These are phyloP conservation scores for Gynochthodes officinalis DNA, from an alignment of 257 asterid genomes.

Conservation along the genomic window DNA sequence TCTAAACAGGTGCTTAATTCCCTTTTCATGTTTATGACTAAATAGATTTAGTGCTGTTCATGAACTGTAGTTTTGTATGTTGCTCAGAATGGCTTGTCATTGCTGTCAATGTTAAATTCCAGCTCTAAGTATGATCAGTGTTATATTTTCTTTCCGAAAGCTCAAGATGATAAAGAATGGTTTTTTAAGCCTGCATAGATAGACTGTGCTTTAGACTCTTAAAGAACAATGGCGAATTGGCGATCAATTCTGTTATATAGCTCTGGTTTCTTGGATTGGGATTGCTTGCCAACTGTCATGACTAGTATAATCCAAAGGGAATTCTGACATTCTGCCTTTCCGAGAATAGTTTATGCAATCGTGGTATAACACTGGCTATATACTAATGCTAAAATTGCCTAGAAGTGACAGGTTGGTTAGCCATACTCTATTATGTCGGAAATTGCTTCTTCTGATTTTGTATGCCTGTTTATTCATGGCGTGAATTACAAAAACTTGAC, in stretches of 20 bases:
- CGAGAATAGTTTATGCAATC: not conserved
- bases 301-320: not conserved
- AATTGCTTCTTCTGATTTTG: not conserved
- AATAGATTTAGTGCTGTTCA: not conserved
- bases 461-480: no score
- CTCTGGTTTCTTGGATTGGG: not conserved
- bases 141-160: not conserved
- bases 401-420: not conserved
- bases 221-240: not conserved
- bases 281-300: not conserved
- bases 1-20: conserved; percentile 11
- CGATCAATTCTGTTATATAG: not conserved
- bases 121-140: not conserved
- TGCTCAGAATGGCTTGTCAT: not conserved
- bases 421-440: not conserved
- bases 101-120: not conserved
- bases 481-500: not conserved
- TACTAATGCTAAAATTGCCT: conserved; percentile 1
- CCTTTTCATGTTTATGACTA: not conserved
- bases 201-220: not conserved
- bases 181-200: not conserved
- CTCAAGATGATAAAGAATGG: not conserved
- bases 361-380: not conserved
- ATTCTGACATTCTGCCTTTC: not conserved
- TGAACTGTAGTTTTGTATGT: not conserved